Percentiles rank a stretch among this genome's conserved stretches.
phyloP scores from a whole-genome alignment of 306 rosid species.

The Cucumis hystrix region DNA sequence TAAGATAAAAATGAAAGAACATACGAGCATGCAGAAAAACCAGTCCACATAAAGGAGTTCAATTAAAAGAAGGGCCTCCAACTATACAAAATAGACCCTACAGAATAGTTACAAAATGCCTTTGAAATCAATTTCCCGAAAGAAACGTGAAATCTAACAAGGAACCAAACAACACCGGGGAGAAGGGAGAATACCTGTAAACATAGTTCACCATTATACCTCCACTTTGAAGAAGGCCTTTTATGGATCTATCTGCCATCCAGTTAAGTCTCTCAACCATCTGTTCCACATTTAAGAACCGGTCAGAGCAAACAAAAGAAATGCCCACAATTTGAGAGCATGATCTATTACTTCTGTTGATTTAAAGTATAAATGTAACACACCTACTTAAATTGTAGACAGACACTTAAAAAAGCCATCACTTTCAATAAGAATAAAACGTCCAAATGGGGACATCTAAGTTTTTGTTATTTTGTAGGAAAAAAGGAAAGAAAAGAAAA shows the following conservation, averaged over 20 bases:
- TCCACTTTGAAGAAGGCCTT: slow-evolving; percentile 77
- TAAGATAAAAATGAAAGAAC: too few species aligned
- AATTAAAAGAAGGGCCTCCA: too few species aligned
- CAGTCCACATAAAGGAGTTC: too few species aligned
- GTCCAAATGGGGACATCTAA: background rate
- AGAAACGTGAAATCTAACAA: too few species aligned
- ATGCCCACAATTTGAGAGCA: background rate
- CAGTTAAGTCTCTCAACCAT: slow-evolving; percentile 85
- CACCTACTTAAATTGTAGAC: background rate
- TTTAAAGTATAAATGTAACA: background rate
- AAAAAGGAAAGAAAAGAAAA: background rate
- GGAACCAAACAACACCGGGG: background rate
- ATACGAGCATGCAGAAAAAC: too few species aligned
- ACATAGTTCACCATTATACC: slow-evolving; percentile 95
- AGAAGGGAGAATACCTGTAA: slow-evolving; percentile 43
- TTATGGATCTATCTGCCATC: slow-evolving; percentile 82
- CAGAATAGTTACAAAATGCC: too few species aligned
- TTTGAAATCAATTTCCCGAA: too few species aligned
- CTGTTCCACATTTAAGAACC: slow-evolving; percentile 33
- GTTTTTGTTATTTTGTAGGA: background rate
- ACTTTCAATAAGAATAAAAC: background rate
- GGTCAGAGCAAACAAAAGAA: background rate
- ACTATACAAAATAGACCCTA: too few species aligned
- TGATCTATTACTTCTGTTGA: background rate
- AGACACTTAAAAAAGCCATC: background rate